phyloP scores from a whole-genome alignment of 2,329 filamentous ascomycete species.

The Sphaerulina vaccinii region DNA sequence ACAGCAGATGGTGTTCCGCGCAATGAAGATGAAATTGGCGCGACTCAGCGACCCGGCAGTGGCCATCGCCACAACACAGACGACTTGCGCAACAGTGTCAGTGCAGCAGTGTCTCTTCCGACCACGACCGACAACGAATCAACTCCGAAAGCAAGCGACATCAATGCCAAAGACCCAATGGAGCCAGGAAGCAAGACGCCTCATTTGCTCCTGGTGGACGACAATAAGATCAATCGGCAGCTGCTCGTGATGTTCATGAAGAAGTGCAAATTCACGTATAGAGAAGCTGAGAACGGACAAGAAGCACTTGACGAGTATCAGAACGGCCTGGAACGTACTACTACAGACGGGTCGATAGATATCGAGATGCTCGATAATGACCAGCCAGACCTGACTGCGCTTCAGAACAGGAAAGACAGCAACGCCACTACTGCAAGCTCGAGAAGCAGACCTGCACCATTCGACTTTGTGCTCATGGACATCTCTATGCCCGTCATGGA shows the following conservation, averaged over 20 bases:
- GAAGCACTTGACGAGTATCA: constrained; percentile 42
- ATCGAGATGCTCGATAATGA: neutral
- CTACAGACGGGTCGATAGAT: neutral
- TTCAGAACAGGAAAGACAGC: constrained; percentile 5
- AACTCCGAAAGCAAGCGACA: neutral
- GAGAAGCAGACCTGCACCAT: constrained; percentile 9
- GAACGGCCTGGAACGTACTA: neutral
- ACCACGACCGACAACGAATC: neutral
- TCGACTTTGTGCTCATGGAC: constrained; percentile 50
- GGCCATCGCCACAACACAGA: neutral
- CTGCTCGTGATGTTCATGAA: constrained; percentile 30
- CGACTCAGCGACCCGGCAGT: neutral
- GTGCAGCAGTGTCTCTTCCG: constrained; percentile 15
- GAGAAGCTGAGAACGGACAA: constrained; percentile 48
- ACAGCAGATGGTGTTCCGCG: neutral
- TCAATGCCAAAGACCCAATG: neutral
- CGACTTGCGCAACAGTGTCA: constrained; percentile 12
- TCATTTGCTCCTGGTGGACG: constrained; percentile 35
- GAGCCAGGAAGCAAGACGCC: constrained; percentile 13
- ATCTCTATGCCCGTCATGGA: constrained; percentile 41
- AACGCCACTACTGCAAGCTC: neutral
- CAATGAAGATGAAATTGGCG: neutral
- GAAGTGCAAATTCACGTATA: constrained; percentile 39
- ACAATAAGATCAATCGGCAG: constrained; percentile 38
- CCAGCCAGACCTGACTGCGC: neutral